Base-by-base conservation (phyloP, 2,329 filamentous ascomycete genomes). In the Dothideomycetes sp. region DNA sequence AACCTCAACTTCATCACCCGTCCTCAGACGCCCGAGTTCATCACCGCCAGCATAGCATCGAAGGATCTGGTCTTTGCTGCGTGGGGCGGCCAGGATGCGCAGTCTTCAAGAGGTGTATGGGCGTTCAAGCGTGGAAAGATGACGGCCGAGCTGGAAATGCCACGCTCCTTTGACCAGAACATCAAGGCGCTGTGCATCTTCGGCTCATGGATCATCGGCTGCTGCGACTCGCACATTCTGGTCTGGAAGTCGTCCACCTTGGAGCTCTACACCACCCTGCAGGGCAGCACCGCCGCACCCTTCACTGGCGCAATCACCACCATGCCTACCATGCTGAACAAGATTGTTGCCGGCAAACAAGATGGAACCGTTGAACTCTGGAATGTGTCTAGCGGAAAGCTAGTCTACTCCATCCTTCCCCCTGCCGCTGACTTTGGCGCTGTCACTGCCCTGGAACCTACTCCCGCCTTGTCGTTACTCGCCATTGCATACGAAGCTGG, bases 311-410 rank as follows among this genome's bases (percentile, higher is more conserved):
- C 81, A 36, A 73, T 94, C 49, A 82, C 79, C 56, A 93, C 77
- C 52, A 86, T 96, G 81, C 88, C 89, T 1, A 96, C 91, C 0
- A 94, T 87, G 60, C 63, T 98, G 45, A 98, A 98, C 69, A 98
- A 98, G 62, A 75, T 98, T 33, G 86, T 96, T 48, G 83, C 86
- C 3, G 93, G 86, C 8, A 79, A 86, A 52, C 75, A 75, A 47
- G 87, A 98, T 58, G 91, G 91, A 5, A 82, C 79, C 59, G 80
- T 95, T 7, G 91, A 98, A 56, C 94, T 98, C 37, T 98, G 91
- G 89, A 98, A 98, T 56, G 69, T 98, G 45, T 93, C 83, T 56
- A 94, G 85, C 3, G 88, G 72, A 35, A 94, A 93, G 59, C 70
- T 95, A 39, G 77, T 98, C 19, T 93, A 95, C 60, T 93, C 87